A percentile compares a stretch with the other conserved stretches of the same genome.
Evolutionary conservation across 2,329 filamentous ascomycete species (phyloP).

Genomic region (Aspergillus sp.): DNA sequence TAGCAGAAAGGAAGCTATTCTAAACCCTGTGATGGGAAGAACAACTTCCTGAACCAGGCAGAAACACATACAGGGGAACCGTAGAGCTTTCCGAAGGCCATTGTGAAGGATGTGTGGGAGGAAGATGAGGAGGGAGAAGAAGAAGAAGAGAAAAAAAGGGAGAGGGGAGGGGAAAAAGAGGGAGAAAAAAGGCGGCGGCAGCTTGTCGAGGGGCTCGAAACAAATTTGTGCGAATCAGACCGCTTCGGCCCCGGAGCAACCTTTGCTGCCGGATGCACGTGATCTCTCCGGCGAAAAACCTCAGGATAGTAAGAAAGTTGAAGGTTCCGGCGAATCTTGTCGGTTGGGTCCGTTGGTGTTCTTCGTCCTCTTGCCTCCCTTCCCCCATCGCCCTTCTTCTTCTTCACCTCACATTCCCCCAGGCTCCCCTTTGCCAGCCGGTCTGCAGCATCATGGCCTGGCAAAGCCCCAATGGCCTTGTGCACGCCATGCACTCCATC

Average conservation of each 20-base stretch:
- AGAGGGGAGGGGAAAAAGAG: slow-evolving; percentile 18
- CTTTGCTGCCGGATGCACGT: slow-evolving; percentile 27
- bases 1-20: slow-evolving; percentile 13
- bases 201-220: slow-evolving; percentile 13
- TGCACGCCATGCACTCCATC: slow-evolving; percentile 38
- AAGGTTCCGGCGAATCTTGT: slow-evolving; percentile 6
- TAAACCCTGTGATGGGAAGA: slow-evolving; percentile 6
- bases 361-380: neutral
- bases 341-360: neutral
- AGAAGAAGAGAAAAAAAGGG: slow-evolving; percentile 21
- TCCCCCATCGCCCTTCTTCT: neutral
- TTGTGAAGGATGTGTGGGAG: slow-evolving; percentile 54
- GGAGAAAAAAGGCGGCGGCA: slow-evolving; percentile 14
- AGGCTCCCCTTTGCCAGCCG: slow-evolving; percentile 17
- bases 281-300: slow-evolving; percentile 27
- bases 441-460: slow-evolving; percentile 36
- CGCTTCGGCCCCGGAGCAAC: slow-evolving; percentile 29
- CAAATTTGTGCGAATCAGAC: slow-evolving; percentile 33
- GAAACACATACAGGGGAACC: slow-evolving; percentile 69
- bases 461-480: slow-evolving; percentile 38
- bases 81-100: slow-evolving; percentile 98
- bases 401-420: neutral
- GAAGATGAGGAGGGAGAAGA: slow-evolving; percentile 21
- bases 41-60: neutral
- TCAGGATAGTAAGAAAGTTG: slow-evolving; percentile 19